Conservation (phyloP, 768 basidiomycete genomes). For the Termitomyces sp. region DNA sequence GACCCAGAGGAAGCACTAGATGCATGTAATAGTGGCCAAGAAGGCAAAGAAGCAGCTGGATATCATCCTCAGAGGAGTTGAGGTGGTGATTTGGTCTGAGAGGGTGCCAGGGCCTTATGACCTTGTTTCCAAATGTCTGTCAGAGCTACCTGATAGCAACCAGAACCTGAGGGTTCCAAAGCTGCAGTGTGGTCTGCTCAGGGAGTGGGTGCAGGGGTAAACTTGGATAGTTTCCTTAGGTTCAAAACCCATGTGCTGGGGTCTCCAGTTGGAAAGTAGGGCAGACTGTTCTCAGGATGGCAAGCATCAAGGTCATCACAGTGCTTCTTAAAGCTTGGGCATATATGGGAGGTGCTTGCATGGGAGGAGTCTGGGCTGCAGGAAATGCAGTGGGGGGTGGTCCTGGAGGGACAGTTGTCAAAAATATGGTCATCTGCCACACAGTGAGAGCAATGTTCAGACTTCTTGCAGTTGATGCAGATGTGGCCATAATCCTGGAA, state of each 20-base stretch:
- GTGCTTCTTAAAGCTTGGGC: background rate
- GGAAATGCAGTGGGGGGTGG: background rate
- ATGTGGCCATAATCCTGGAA: too few relatives aligned
- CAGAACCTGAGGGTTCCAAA: background rate
- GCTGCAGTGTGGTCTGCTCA: background rate
- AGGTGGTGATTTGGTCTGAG: too few relatives aligned
- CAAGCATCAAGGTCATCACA: background rate
- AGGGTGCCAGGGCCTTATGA: too few relatives aligned
- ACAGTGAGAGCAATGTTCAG: background rate
- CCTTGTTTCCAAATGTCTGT: too few relatives aligned
- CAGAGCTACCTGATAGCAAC: too few relatives aligned
- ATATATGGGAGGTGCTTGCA: background rate
- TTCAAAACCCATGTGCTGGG: background rate
- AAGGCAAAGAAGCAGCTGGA: too few relatives aligned
- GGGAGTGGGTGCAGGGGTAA: background rate
- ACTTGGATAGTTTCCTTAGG: too few relatives aligned
- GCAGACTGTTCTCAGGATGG: background rate
- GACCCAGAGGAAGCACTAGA: too few relatives aligned
- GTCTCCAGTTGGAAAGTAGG: background rate
- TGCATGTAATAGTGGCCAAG: too few relatives aligned
- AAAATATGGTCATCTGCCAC: background rate
- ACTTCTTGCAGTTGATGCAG: background rate
- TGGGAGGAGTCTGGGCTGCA: background rate
- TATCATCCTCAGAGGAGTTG: too few relatives aligned
- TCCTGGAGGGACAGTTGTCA: too few relatives aligned